These are phyloP conservation scores for Stygiomarasmius scandens DNA, from an alignment of 1,284 basidiomycete genomes.

Conservation along the genomic window DNA sequence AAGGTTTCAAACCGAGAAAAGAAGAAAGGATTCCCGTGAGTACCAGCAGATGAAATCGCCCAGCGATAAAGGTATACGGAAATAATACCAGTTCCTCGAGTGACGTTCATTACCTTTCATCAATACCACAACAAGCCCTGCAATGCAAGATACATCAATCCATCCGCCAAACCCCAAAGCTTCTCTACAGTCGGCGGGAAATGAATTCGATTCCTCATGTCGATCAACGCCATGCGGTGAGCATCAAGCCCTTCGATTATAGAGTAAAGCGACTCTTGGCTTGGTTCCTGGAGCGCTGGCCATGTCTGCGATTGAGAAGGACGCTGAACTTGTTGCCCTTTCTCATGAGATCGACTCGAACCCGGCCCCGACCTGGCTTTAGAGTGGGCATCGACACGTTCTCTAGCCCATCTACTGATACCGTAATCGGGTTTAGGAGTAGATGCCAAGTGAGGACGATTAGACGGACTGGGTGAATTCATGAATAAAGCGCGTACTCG, in stretches of 20 bases:
- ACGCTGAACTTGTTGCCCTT: too few species aligned
- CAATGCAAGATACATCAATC: background rate
- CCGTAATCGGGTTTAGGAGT: background rate
- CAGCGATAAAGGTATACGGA: too few species aligned
- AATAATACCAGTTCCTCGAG: too few species aligned
- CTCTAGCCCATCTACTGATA: background rate
- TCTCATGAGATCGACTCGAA: background rate
- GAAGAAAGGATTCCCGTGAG: too few species aligned
- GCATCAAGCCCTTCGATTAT: background rate
- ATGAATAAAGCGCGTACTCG: background rate
- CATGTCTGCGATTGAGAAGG: too few species aligned
- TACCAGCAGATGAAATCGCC: too few species aligned
- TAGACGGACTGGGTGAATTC: background rate
- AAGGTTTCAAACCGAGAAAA: too few species aligned
- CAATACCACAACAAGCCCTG: background rate
- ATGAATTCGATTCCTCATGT: background rate
- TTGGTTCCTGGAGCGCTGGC: too few species aligned
- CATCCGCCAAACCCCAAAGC: background rate
- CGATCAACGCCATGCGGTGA: background rate
- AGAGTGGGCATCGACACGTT: background rate
- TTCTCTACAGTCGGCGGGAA: constrained; percentile 2
- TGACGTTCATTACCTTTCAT: too few species aligned
- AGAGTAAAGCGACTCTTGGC: background rate
- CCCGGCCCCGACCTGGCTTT: background rate
- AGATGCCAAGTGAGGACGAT: too few species aligned